Conservation (phyloP, 108 stramenopile species). For the Stephanodiscus minutulus region DNA sequence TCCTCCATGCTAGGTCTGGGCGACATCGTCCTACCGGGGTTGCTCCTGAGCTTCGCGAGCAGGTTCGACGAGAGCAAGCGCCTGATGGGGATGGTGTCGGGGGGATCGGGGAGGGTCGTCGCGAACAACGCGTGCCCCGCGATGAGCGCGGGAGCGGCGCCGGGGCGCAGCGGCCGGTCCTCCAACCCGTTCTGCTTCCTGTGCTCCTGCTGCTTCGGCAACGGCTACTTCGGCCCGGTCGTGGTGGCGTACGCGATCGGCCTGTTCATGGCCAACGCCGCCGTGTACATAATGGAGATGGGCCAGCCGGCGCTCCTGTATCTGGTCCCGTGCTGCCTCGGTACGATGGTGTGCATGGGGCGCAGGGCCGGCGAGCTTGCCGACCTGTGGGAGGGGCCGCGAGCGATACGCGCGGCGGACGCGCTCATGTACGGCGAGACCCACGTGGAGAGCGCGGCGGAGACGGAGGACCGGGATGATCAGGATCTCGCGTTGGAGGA, state of each 20-base stretch:
- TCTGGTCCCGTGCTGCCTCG: slow-evolving; percentile 80
- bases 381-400: slow-evolving; percentile 70
- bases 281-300: slow-evolving; percentile 73
- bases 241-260: slow-evolving; percentile 81
- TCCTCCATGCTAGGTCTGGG: slow-evolving; percentile 85
- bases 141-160: background rate
- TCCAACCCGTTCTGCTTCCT: slow-evolving; percentile 30
- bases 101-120: slow-evolving; percentile 17
- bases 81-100: slow-evolving; percentile 51
- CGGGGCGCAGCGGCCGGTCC: background rate
- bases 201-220: slow-evolving; percentile 36
- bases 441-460: slow-evolving; percentile 14
- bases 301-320: slow-evolving; percentile 89
- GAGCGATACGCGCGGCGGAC: slow-evolving; percentile 57
- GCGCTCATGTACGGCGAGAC: slow-evolving; percentile 46
- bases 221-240: slow-evolving; percentile 63
- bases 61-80: slow-evolving; percentile 67
- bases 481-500: slow-evolving; percentile 15
- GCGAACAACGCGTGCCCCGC: slow-evolving; percentile 32
- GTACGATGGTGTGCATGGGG: slow-evolving; percentile 59
- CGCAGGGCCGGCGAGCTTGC: slow-evolving; percentile 51
- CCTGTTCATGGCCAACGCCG: slow-evolving; percentile 74
- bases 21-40: slow-evolving; percentile 89
- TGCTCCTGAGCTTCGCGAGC: slow-evolving; percentile 72
- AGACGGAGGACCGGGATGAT: slow-evolving; percentile 17